These are phyloP conservation scores for Aspergillus baeticus DNA, from an alignment of 495 filamentous ascomycete species.

Conservation along the genomic window DNA sequence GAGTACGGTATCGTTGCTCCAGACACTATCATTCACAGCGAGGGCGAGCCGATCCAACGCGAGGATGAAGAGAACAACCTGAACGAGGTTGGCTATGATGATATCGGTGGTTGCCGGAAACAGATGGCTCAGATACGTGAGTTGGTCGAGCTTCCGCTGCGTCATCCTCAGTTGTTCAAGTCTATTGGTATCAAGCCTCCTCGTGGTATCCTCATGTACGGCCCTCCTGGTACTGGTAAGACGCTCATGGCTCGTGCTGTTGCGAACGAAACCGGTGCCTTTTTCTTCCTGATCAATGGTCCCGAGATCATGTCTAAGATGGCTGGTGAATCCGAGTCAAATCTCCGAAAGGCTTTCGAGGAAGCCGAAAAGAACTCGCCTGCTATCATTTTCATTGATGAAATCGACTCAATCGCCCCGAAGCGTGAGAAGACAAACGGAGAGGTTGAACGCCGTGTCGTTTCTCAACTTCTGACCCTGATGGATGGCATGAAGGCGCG, in stretches of 20 bases:
- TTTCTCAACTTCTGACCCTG: constrained; percentile 94
- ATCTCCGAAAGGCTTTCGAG: constrained; percentile 95
- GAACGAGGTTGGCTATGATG: constrained; percentile 98
- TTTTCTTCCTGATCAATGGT: constrained; percentile 99
- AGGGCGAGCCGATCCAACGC: constrained; percentile 96
- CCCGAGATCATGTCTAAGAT: constrained; percentile 99
- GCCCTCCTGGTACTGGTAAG: constrained; percentile 98
- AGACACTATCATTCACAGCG: constrained; percentile 98
- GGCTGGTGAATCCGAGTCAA: constrained; percentile 98
- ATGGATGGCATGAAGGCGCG: constrained; percentile 99
- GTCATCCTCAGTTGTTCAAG: constrained; percentile 98
- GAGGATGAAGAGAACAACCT: constrained; percentile 99
- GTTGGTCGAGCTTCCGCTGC: constrained; percentile 92
- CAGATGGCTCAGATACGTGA: constrained; percentile 99
- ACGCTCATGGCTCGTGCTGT: constrained; percentile 98
- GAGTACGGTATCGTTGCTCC: constrained; percentile 98
- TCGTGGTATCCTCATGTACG: constrained; percentile 96
- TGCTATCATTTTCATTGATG: constrained; percentile 99
- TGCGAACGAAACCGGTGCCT: constrained; percentile 96
- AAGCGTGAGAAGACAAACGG: constrained; percentile 99
- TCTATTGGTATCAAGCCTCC: constrained; percentile 99
- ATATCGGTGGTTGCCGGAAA: constrained; percentile 98
- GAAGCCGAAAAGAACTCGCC: constrained; percentile 99
- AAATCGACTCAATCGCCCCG: constrained; percentile 97
- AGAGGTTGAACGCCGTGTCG: constrained; percentile 96